Evolutionary conservation across 768 basidiomycete genomes (phyloP).

Genomic region (Amyloporia xantha): DNA sequence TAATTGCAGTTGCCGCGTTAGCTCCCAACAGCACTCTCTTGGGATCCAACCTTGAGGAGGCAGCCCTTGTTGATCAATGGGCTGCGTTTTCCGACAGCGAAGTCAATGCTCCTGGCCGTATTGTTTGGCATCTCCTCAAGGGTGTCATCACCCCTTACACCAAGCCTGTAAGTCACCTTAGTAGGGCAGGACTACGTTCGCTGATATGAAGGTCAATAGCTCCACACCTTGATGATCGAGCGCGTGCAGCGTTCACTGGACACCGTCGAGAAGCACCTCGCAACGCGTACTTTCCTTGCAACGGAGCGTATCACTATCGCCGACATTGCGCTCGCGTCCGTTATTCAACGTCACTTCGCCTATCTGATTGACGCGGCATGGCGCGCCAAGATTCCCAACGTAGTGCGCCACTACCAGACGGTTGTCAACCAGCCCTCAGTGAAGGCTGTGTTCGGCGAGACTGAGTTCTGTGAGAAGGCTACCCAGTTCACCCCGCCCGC

Average conservation of each 20-base stretch:
- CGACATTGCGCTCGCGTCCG: conserved; percentile 65
- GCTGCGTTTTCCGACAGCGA: conserved; percentile 65
- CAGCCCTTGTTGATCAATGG: conserved; percentile 85
- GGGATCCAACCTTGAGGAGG: conserved; percentile 55
- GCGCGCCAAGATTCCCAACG: conserved; percentile 65
- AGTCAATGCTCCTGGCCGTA: conserved; percentile 34
- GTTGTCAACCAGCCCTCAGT: conserved; percentile 78
- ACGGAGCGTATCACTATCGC: conserved; percentile 93
- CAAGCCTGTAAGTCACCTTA: conserved; percentile 63
- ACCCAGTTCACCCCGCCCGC: conserved; percentile 64
- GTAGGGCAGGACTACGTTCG: not conserved
- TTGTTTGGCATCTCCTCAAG: conserved; percentile 36
- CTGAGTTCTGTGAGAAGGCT: conserved; percentile 61
- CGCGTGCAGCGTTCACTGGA: conserved; percentile 50
- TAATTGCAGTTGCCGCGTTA: conserved; percentile 59
- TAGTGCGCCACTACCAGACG: conserved; percentile 83
- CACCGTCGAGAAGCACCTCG: conserved; percentile 69
- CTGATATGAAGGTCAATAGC: conserved; percentile 31
- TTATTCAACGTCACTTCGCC: conserved; percentile 47
- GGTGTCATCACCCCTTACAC: conserved; percentile 59
- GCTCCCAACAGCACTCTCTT: conserved; percentile 77
- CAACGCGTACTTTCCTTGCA: conserved; percentile 81
- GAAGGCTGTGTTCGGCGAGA: conserved; percentile 56
- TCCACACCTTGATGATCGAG: conserved; percentile 50
- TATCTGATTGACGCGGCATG: conserved; percentile 58